A percentile compares a stretch with the other conserved stretches of the same genome.
Evolutionary conservation across 2,329 filamentous ascomycete species (phyloP).

Genomic region (Hymenoscyphus occultus): DNA sequence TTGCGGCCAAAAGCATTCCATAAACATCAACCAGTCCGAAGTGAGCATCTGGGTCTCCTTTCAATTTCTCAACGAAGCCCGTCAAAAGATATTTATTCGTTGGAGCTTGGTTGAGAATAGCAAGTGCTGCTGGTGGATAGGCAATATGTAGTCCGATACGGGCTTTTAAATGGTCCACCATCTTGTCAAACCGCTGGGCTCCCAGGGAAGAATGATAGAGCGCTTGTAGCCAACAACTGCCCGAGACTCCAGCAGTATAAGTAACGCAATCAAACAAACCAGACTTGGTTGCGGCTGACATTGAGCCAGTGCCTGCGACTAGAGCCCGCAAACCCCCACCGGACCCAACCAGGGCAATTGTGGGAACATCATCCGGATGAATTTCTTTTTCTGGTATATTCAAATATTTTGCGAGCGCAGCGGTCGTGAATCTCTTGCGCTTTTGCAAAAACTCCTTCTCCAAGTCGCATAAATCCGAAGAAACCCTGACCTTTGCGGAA

Average conservation of each 20-base stretch:
- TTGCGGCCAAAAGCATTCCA: slow-evolving; percentile 77
- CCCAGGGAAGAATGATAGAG: slow-evolving; percentile 82
- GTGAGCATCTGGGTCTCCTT: slow-evolving; percentile 73
- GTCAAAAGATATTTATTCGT: slow-evolving; percentile 90
- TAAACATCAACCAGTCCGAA: slow-evolving; percentile 95
- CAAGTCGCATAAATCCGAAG: slow-evolving; percentile 75
- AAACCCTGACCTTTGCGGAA: slow-evolving; percentile 78
- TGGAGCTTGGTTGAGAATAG: slow-evolving; percentile 78
- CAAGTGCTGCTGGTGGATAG: slow-evolving; percentile 80
- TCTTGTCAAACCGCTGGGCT: slow-evolving; percentile 60
- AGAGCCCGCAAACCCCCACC: slow-evolving; percentile 87
- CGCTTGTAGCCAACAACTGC: slow-evolving; percentile 91
- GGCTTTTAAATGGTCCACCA: slow-evolving; percentile 32
- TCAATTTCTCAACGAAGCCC: slow-evolving; percentile 87
- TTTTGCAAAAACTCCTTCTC: slow-evolving; percentile 72
- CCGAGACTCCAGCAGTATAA: slow-evolving; percentile 93
- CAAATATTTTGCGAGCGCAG: slow-evolving; percentile 79
- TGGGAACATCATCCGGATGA: slow-evolving; percentile 89
- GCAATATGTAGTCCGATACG: slow-evolving; percentile 86
- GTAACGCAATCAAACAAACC: slow-evolving; percentile 92
- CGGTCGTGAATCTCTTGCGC: slow-evolving; percentile 64
- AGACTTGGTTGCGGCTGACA: slow-evolving; percentile 77
- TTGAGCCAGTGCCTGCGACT: slow-evolving; percentile 85
- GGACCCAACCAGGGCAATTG: slow-evolving; percentile 91
- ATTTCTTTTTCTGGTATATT: slow-evolving; percentile 74